Percentiles rank a stretch among this genome's conserved stretches.
Evolutionary conservation across 306 rosid genomes (phyloP).

Genomic region (Cyamopsis tetragonoloba): DNA sequence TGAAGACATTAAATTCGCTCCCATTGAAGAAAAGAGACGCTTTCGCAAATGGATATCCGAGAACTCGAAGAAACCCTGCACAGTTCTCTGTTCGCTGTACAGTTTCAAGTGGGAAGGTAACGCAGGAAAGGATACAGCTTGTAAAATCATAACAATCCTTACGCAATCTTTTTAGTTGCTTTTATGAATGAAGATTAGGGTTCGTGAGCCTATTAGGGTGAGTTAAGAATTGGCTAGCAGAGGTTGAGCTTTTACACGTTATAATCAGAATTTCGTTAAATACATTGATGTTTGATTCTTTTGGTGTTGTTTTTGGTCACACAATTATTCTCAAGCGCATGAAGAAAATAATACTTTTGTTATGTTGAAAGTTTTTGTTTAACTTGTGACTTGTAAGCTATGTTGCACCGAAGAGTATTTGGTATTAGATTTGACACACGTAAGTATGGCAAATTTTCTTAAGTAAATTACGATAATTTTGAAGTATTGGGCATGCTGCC

Average conservation of each 20-base stretch:
- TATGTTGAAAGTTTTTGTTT: not conserved
- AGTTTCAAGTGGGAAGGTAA: constrained; percentile 75
- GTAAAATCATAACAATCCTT: not conserved
- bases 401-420: too few species aligned
- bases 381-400: too few species aligned
- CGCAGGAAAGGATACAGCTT: not conserved
- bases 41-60: constrained; percentile 38
- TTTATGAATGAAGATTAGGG: not conserved
- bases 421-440: too few species aligned
- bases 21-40: constrained; percentile 29
- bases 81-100: constrained; percentile 52
- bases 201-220: not conserved
- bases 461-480: too few species aligned
- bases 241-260: not conserved
- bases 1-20: constrained; percentile 34
- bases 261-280: not conserved
- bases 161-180: not conserved
- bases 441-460: too few species aligned
- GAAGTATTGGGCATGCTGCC: too few species aligned
- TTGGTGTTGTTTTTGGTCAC: not conserved
- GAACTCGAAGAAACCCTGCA: constrained; percentile 29
- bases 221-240: not conserved
- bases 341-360: not conserved
- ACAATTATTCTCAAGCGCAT: not conserved
- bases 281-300: not conserved